Conservation (phyloP, 2,329 filamentous ascomycete genomes). For the Parastagonospora avenae region DNA sequence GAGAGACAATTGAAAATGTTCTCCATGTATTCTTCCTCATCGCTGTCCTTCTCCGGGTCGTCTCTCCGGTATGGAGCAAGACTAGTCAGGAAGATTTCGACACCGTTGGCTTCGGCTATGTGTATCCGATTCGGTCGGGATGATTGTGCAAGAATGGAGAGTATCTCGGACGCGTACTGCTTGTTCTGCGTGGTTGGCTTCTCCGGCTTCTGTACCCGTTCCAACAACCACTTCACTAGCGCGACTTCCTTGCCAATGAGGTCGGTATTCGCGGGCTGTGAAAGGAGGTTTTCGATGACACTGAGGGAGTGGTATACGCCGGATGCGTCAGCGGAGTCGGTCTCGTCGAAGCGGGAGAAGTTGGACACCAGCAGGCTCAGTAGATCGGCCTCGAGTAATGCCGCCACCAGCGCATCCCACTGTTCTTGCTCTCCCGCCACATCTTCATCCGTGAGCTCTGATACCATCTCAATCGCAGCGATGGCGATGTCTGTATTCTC, state of each 20-base stretch:
- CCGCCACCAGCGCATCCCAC: conserved; percentile 75
- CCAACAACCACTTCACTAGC: conserved; percentile 77
- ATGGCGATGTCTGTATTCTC: conserved; percentile 98
- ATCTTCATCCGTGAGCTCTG: conserved; percentile 92
- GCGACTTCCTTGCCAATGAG: conserved; percentile 71
- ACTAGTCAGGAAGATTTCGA: conserved; percentile 81
- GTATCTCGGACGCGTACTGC: conserved; percentile 89
- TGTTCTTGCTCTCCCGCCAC: conserved; percentile 79
- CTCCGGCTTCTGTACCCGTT: conserved; percentile 73
- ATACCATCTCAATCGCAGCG: conserved; percentile 84
- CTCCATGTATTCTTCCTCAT: conserved; percentile 94
- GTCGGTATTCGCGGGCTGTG: conserved; percentile 70
- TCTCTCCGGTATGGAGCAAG: conserved; percentile 82
- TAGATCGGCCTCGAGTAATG: conserved; percentile 68
- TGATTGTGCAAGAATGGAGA: conserved; percentile 85
- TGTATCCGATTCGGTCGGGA: conserved; percentile 68
- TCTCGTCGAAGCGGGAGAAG: conserved; percentile 78
- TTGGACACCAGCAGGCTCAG: conserved; percentile 77
- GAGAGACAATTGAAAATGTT: conserved; percentile 89
- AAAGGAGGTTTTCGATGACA: conserved; percentile 85
- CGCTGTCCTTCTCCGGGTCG: conserved; percentile 82
- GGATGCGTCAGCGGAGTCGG: conserved; percentile 71
- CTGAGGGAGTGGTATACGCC: conserved; percentile 85
- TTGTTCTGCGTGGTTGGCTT: conserved; percentile 81
- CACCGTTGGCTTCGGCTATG: conserved; percentile 69